phyloP scores from a whole-genome alignment of 2,329 filamentous ascomycete genomes.

The Fusarium sp. region DNA sequence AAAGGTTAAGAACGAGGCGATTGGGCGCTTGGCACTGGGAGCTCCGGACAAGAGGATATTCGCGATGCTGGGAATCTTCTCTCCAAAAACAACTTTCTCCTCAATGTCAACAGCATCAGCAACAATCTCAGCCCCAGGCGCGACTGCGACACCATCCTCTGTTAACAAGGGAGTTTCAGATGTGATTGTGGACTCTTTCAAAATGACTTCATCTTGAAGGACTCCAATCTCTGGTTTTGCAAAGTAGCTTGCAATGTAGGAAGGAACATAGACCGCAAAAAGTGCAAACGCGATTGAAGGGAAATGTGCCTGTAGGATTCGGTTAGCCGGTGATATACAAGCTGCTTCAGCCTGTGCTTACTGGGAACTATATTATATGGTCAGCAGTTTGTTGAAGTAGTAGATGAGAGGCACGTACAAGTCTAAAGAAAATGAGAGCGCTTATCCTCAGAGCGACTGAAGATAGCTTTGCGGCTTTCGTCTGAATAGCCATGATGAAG shows the following conservation, averaged over 20 bases:
- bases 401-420: slow-evolving; percentile 46
- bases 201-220: slow-evolving; percentile 68
- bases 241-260: slow-evolving; percentile 71
- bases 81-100: slow-evolving; percentile 71
- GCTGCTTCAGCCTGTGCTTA: slow-evolving; percentile 39
- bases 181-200: slow-evolving; percentile 60
- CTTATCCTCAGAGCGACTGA: slow-evolving; percentile 55
- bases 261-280: slow-evolving; percentile 74
- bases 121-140: slow-evolving; percentile 53
- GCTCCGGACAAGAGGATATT: slow-evolving; percentile 80
- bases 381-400: slow-evolving; percentile 22
- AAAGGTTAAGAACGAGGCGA: slow-evolving; percentile 76
- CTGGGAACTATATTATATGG: slow-evolving; percentile 51
- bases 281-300: slow-evolving; percentile 70
- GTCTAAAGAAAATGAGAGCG: slow-evolving; percentile 54
- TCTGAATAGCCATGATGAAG: slow-evolving; percentile 50
- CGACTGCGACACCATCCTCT: slow-evolving; percentile 49
- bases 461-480: slow-evolving; percentile 50
- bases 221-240: slow-evolving; percentile 69
- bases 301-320: slow-evolving; percentile 51
- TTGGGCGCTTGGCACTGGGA: slow-evolving; percentile 76
- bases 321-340: slow-evolving; percentile 33
- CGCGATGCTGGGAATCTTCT: slow-evolving; percentile 68
- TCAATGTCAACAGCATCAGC: slow-evolving; percentile 69
- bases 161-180: slow-evolving; percentile 45